phyloP scores from a whole-genome alignment of 2,329 filamentous ascomycete genomes.

The Sporothrix pallida region DNA sequence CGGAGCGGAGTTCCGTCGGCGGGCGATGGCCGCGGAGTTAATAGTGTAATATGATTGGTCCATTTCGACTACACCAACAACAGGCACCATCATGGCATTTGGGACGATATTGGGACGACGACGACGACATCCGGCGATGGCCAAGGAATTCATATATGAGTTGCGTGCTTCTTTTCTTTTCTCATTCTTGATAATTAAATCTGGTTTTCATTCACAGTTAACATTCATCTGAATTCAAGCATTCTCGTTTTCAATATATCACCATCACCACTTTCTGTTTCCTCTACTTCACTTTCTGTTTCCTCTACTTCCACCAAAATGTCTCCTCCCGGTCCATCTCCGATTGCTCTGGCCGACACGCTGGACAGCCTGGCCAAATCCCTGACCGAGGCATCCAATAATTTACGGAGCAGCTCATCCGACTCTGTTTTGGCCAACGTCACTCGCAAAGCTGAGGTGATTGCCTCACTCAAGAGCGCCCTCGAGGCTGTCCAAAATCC shows the following conservation, averaged over 20 bases:
- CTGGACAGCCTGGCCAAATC: not conserved
- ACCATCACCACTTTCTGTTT: not conserved
- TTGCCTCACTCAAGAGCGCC: constrained; percentile 31
- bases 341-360: not conserved
- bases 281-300: not conserved
- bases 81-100: not conserved
- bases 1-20: constrained; percentile 17
- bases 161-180: not conserved
- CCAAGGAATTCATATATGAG: not conserved
- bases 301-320: not conserved
- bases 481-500: constrained; percentile 34
- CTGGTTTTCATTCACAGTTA: not conserved
- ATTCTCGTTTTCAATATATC: not conserved
- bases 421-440: not conserved
- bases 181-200: not conserved
- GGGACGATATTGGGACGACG: not conserved
- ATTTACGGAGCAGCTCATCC: not conserved
- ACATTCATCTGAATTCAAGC: no score
- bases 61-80: not conserved
- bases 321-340: not conserved
- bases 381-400: not conserved
- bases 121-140: not conserved
- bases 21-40: not conserved
- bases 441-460: constrained; percentile 10
- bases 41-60: constrained; percentile 31